Evolutionary conservation across 2,329 filamentous ascomycete genomes (phyloP).

Genomic region (Penicillium sclerotiorum): DNA sequence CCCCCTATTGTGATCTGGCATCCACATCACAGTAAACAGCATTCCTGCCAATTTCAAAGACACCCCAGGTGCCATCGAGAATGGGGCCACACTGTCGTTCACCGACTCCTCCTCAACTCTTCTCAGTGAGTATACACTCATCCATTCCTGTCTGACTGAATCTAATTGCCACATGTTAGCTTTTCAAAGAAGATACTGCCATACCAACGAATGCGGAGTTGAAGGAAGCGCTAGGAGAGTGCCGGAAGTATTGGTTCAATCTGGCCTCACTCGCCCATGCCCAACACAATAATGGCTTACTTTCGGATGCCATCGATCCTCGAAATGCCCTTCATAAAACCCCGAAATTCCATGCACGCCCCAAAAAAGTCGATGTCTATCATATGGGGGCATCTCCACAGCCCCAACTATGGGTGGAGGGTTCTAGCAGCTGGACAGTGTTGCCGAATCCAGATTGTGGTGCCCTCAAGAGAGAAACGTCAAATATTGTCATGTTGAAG

Average conservation of each 20-base stretch:
- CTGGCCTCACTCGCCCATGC: not conserved
- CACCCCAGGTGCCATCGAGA: too few species aligned
- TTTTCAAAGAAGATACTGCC: not conserved
- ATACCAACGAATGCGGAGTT: not conserved
- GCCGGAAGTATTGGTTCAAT: not conserved
- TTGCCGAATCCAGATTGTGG: not conserved
- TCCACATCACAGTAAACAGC: too few species aligned
- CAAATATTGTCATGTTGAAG: not conserved
- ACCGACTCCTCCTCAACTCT: not conserved
- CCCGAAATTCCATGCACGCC: constrained; percentile 3
- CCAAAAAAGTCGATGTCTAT: not conserved
- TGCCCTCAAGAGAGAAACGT: not conserved
- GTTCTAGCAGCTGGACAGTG: not conserved
- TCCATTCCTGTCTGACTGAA: not conserved
- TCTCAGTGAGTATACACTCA: not conserved
- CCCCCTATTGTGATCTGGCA: too few species aligned
- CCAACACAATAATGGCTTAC: not conserved
- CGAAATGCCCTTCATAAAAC: not conserved
- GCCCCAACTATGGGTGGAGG: not conserved
- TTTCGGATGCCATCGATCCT: not conserved
- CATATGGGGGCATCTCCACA: not conserved
- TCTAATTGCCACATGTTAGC: not conserved
- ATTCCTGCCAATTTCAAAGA: too few species aligned
- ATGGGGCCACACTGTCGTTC: too few species aligned
- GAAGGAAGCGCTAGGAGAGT: not conserved